Evolutionary conservation across 2,329 filamentous ascomycete genomes (phyloP), one percentile per base, ranked within the genome.

Genomic region (Pyricularia grisea): DNA sequence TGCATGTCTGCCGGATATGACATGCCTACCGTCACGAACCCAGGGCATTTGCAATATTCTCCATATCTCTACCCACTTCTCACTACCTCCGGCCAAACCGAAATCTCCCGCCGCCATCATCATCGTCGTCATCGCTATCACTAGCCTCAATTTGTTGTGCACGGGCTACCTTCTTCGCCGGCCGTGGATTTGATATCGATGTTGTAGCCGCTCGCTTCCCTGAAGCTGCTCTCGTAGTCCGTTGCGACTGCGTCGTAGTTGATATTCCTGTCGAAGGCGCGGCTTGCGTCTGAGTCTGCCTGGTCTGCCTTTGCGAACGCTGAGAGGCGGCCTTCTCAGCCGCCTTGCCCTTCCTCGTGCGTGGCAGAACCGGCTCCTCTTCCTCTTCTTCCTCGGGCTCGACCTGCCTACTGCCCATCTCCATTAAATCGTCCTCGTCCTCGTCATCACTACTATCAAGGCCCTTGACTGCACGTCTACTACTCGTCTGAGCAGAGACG

Each of bases 21-120:
- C 42, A n/a, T 55, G 20, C 2, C 42, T 55, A 55, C 3, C 42
- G n/a, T n/a, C 17, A 55, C 10, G 20, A 20, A 9, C 17, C 1
- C 20, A 55, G 17, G 42, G 6, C 23, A 61, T 61, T 14, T 61
- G 12, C 23, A 61, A 4, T 17, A 28, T 42, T 33, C 6, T 27
- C 65, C 33, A n/a, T 5, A 12, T 27, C 9, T n/a, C 9, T 42
- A 17, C 3, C 42, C 27, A 23, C 4, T n/a, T 25, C 17, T 68
- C 74, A 83, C 73, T 85, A 79, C 75, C 81, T 83, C 33, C 58
- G 58, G 4, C 84, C 82, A 74, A 88, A 88, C 68, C 81, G 80
- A 73, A 88, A 88, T 72, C 83, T 82, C 67, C 86, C 79, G 73
- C 83, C 85, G 70, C 87, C 85, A 63, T 83, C 85, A 70, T 87